phyloP scores from a whole-genome alignment of 129 eudicot species.

The Flaveria bidentis region DNA sequence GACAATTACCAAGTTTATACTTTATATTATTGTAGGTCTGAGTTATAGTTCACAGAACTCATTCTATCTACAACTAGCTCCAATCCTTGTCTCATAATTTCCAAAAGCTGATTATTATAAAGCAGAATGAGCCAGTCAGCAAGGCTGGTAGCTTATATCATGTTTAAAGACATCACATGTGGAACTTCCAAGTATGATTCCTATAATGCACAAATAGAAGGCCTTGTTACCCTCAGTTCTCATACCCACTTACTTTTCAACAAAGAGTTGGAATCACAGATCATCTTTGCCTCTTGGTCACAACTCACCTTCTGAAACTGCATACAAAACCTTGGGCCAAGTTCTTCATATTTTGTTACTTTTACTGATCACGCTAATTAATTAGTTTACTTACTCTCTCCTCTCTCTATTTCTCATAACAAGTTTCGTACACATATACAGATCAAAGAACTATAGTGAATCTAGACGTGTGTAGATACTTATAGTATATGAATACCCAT shows the following conservation, averaged over 20 bases:
- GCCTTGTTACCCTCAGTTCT: background rate
- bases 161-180: background rate
- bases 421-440: too few relatives aligned
- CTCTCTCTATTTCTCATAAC: too few relatives aligned
- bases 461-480: too few relatives aligned
- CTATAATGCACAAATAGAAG: background rate
- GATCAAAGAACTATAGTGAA: too few relatives aligned
- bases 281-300: slow-evolving; percentile 7
- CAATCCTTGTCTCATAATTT: background rate
- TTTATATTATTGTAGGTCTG: background rate
- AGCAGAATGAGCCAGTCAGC: slow-evolving; percentile 15
- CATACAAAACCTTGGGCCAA: background rate
- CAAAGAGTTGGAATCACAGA: slow-evolving; percentile 1
- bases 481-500: too few relatives aligned
- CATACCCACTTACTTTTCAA: background rate
- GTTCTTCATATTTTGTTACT: too few relatives aligned
- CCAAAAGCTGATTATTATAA: background rate
- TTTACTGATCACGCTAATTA: background rate
- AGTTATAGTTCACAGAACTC: background rate
- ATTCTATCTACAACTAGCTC: background rate
- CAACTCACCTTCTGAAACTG: background rate
- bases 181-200: background rate
- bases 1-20: too few relatives aligned
- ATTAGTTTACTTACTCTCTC: too few relatives aligned
- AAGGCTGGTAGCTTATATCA: slow-evolving; percentile 17